Base-by-base conservation (phyloP, 495 filamentous ascomycete genomes). In the Penicillium longicatenatum region DNA sequence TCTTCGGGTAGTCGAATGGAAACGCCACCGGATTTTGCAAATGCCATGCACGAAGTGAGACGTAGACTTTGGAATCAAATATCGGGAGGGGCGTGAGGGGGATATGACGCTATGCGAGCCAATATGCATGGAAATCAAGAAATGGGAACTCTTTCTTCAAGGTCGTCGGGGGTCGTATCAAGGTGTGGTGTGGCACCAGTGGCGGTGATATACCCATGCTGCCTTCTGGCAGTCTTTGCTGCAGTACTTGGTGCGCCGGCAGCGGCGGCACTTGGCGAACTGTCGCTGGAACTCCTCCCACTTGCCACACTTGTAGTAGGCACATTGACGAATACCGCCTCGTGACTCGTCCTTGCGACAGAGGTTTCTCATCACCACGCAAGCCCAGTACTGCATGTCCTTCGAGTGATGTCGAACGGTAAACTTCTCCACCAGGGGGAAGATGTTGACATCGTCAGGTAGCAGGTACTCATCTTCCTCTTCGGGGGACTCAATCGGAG, bases 211-310 rank as follows among this genome's bases (percentile, higher is more conserved):
- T 12, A 94, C 91, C 94, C 94, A 98, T 9, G 94, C 94, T 61
- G 91, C 92, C 79, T 98, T 98, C 74, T 98, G 94, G 76, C 94
- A 98, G 67, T 97, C 94, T 75, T 98, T 98, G 83, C 92, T 96
- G 86, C 94, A 98, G 77, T 98, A 98, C 71, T 98, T 98, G 60
- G 94, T 98, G 59, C 94, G 87, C 60, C 94, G 87, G 76, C 94
- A 98, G 48, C 94, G 87, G 43, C 94, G 88, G 75, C 94, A 98
- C 72, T 98, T 98, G 62, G 94, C 94, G 72, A 98, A 98, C 69
- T 98, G 93, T 43, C 94, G 84, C 52, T 93, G 91, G 72, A 81
- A 97, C 73, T 96, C 88, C 67, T 98, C 94, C 94, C 94, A 98
- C 72, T 93, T 94, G 51, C 94, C 94, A 68, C 94, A 98, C 73